Conservation (phyloP, 2,329 filamentous ascomycete species). For the Aureobasidium melanogenum region DNA sequence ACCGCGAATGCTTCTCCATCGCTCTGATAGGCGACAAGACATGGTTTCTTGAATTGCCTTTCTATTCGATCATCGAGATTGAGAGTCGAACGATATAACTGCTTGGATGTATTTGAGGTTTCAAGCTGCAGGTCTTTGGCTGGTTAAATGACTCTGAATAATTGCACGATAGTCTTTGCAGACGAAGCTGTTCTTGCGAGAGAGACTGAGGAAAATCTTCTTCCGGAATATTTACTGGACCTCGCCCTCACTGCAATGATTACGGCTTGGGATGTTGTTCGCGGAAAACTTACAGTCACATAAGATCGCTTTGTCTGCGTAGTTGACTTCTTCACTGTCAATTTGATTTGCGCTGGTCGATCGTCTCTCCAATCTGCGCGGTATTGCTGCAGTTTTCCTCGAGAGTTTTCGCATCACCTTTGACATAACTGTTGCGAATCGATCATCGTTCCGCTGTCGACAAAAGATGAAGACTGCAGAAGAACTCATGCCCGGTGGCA, state of each 20-base stretch:
- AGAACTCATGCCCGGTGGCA: not conserved
- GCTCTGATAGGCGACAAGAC: not conserved
- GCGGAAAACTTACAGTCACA: not conserved
- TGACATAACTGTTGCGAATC: not conserved
- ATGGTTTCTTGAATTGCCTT: not conserved
- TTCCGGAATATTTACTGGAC: not conserved
- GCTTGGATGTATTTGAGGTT: not conserved
- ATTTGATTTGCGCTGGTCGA: not conserved
- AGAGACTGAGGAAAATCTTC: not conserved
- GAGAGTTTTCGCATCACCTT: not conserved
- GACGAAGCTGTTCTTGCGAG: not conserved
- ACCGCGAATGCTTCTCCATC: no score
- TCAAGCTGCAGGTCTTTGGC: no score
- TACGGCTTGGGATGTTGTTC: not conserved
- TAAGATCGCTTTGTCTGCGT: not conserved
- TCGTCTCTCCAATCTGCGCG: no score
- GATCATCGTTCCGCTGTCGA: no score
- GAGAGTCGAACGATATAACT: not conserved
- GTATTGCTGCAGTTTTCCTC: no score
- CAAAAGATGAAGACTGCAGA: not conserved
- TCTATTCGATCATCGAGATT: not conserved
- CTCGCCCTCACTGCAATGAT: not conserved
- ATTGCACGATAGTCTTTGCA: not conserved
- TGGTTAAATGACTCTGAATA: no score
- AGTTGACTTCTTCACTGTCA: not conserved